Percentiles rank a stretch among this genome's conserved stretches.
These are phyloP conservation scores for Begonia loranthoides DNA, from an alignment of 306 rosid species.

Conservation along the genomic window DNA sequence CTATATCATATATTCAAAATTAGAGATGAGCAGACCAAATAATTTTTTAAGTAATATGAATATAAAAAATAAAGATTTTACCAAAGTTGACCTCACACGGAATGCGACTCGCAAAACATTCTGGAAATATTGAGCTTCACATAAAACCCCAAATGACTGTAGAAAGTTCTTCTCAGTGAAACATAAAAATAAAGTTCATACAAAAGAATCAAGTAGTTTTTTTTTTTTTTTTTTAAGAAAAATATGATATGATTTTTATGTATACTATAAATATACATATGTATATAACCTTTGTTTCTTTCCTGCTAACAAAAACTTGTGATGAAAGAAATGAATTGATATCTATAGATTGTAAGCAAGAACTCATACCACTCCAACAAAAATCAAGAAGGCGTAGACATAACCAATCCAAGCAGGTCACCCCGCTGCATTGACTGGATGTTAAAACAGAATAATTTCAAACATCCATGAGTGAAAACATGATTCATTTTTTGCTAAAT, in stretches of 20 bases:
- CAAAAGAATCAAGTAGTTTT: no score
- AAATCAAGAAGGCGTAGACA: constrained; percentile 41
- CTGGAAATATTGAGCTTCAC: constrained; percentile 96
- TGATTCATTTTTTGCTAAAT: background rate
- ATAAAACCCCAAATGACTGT: constrained; percentile 70
- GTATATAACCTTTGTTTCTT: background rate
- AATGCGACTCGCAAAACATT: constrained; percentile 93
- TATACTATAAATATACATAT: background rate
- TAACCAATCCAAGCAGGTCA: constrained; percentile 40
- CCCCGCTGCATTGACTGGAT: constrained; percentile 53
- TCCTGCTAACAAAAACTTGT: background rate
- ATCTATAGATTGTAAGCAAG: no score
- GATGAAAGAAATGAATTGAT: background rate
- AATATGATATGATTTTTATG: no score
- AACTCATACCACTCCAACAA: constrained; percentile 47
- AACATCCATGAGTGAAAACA: background rate
- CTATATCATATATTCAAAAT: no score
- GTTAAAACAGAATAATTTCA: background rate
- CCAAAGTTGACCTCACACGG: constrained; percentile 79
- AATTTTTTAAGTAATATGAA: background rate
- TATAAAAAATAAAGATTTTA: constrained; percentile 17
- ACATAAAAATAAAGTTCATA: background rate
- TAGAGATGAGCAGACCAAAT: background rate
- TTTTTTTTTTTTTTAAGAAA: no score
- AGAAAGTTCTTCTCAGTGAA: background rate